These are phyloP conservation scores for Grigorovia jiainica DNA, from an alignment of 805 yeast genomes.

Conservation along the genomic window DNA sequence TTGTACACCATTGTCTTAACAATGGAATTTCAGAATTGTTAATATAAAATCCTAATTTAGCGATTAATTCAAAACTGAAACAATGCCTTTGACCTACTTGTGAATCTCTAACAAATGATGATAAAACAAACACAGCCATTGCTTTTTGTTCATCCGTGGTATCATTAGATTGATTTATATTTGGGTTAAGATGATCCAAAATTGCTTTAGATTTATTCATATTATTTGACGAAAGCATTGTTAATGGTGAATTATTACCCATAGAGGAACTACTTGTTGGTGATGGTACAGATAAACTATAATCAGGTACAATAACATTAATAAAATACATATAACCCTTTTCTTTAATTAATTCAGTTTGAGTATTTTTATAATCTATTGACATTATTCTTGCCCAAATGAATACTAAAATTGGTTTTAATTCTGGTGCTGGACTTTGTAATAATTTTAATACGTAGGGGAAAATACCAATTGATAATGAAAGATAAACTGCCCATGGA, in stretches of 20 bases:
- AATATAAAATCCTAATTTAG: conserved; percentile 55
- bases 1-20: conserved; percentile 85
- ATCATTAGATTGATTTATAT: conserved; percentile 15
- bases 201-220: neutral
- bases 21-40: conserved; percentile 73
- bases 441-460: conserved; percentile 85
- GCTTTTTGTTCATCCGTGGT: conserved; percentile 80
- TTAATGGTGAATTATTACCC: conserved; percentile 10
- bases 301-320: conserved; percentile 53
- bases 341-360: conserved; percentile 85
- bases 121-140: conserved; percentile 84
- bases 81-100: conserved; percentile 73
- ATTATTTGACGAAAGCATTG: conserved; percentile 13
- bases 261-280: conserved; percentile 13
- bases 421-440: conserved; percentile 91
- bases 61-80: conserved; percentile 61
- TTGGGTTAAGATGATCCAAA: conserved; percentile 1
- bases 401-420: conserved; percentile 87
- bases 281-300: conserved; percentile 12
- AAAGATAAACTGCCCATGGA: conserved; percentile 94
- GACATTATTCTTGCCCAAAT: conserved; percentile 98
- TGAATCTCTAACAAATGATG: conserved; percentile 76
- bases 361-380: conserved; percentile 82
- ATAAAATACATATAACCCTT: conserved; percentile 84
- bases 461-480: conserved; percentile 88